Base-by-base conservation (phyloP, 208 protist genomes). In the Acanthamoeba culbertsoni region DNA sequence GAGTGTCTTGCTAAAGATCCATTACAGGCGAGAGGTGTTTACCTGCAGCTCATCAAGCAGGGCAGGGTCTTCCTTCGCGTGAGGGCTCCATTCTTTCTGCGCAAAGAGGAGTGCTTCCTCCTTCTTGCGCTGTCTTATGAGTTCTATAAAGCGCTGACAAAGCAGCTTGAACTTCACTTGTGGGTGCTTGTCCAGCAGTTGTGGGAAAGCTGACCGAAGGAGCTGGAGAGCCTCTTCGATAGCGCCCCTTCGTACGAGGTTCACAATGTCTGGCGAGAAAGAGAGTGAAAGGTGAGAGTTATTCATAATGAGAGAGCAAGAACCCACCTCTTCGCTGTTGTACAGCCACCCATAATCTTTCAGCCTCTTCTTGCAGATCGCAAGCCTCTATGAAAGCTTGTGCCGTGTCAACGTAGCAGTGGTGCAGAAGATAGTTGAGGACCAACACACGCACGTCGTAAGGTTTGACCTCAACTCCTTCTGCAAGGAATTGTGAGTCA, bases 371-470 rank as follows among this genome's bases (percentile, higher is more conserved):
- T 5, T 89, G 79, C 35, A 89, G 79, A 45, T 89, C 63, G 48
- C 79, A 89, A 2, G 79, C 79, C 0, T 57, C 79, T 12, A 89
- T 65, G 18, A 89, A 89, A 1, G 79, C 79, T 31, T 89, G 45
- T 26, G 51, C 79, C 1, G 79, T 89, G 48, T 89, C 79, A 0
- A 65, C 79, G 79, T 89, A 89, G 79, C 79, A 89, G 51, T 89
- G 43, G 20, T 89, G 79, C 51, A 89, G 48, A n/a, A 89, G 18
- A 55, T 89, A 89, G 48, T 89, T 89, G 31, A 89, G 28, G 14
- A 89, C 53, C 31, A 89, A 23, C 51, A 65, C 45, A 12, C 79
- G 79, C 48, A 89, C 51, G 2, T 89, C 79, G 28, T 89, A 46
- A 23, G 51, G 51, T 20, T 89, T 57, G 26, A 89, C 51, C 33